Percentiles rank a stretch among this genome's conserved stretches.
Evolutionary conservation across 2,329 filamentous ascomycete genomes (phyloP).

Genomic region (Colletotrichum echinochloae): DNA sequence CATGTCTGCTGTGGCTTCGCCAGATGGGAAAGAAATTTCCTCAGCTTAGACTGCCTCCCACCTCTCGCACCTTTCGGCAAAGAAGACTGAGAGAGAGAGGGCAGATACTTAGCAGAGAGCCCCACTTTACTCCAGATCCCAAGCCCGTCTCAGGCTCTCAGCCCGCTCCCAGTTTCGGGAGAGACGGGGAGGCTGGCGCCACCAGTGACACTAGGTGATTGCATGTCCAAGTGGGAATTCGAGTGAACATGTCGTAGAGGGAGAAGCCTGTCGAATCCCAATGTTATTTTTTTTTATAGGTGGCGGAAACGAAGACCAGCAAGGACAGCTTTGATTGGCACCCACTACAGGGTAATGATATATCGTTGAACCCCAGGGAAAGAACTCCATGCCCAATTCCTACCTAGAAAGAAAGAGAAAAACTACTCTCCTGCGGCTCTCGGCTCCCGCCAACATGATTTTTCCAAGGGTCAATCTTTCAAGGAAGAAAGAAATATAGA

Average conservation of each 20-base stretch:
- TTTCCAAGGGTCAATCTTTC: neutral
- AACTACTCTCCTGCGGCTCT: neutral
- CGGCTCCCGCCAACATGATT: neutral
- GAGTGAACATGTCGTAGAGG: neutral
- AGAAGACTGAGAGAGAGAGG: neutral
- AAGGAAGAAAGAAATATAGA: neutral
- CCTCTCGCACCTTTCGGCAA: neutral
- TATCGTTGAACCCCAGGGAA: neutral
- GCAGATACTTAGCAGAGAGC: no score
- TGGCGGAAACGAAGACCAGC: neutral
- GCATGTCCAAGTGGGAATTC: neutral
- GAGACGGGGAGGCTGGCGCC: conserved; percentile 1
- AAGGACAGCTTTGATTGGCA: neutral
- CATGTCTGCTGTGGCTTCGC: neutral
- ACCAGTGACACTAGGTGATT: conserved; percentile 14
- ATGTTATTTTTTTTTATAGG: neutral
- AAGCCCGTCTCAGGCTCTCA: conserved; percentile 13
- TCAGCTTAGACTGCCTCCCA: no score
- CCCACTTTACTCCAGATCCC: conserved; percentile 38
- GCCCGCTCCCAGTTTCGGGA: neutral
- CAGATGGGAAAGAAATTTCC: neutral
- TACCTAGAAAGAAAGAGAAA: neutral
- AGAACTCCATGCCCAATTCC: neutral
- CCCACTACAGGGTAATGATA: conserved; percentile 10
- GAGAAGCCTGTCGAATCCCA: neutral